phyloP scores from a whole-genome alignment of 805 yeast genomes.

The Allodekkera sacchari region DNA sequence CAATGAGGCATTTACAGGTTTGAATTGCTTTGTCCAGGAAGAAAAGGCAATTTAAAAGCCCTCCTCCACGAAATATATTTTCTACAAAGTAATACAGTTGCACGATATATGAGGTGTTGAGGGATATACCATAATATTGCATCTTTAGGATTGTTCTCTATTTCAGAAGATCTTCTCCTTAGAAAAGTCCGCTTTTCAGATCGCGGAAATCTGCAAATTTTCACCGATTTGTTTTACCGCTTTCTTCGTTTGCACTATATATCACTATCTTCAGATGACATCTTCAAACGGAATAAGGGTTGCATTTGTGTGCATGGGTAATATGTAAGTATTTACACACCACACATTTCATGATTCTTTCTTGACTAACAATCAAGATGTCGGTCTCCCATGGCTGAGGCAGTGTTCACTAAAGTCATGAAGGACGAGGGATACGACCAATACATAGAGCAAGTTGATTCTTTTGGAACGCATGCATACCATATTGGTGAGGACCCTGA shows the following conservation, averaged over 20 bases:
- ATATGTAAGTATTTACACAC: conserved; percentile 46
- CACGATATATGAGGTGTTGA: no score
- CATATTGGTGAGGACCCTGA: conserved; percentile 84
- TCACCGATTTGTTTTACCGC: no score
- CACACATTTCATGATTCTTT: conserved; percentile 1
- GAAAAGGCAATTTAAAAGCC: conserved; percentile 35
- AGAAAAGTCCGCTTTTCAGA: no score
- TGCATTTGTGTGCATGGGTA: conserved; percentile 88
- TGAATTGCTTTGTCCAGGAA: conserved; percentile 68
- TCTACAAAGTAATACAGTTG: no score
- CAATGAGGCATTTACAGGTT: conserved; percentile 83
- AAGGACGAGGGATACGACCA: conserved; percentile 35
- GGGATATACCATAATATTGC: no score
- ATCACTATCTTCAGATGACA: no score
- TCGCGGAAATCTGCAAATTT: no score
- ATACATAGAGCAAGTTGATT: conserved; percentile 56
- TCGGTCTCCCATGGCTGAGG: conserved; percentile 98
- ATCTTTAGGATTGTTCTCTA: no score
- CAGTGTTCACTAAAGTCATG: conserved; percentile 67
- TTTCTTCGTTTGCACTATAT: no score
- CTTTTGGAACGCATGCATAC: conserved; percentile 83
- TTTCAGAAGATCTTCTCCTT: no score
- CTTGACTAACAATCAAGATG: conserved; percentile 39
- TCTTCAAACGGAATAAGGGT: conserved; percentile 29
- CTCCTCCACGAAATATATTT: no score